Percentiles rank a stretch among this genome's conserved stretches.
These are phyloP conservation scores for Penicillium cinerascens DNA, from an alignment of 495 filamentous ascomycete genomes.

Conservation along the genomic window DNA sequence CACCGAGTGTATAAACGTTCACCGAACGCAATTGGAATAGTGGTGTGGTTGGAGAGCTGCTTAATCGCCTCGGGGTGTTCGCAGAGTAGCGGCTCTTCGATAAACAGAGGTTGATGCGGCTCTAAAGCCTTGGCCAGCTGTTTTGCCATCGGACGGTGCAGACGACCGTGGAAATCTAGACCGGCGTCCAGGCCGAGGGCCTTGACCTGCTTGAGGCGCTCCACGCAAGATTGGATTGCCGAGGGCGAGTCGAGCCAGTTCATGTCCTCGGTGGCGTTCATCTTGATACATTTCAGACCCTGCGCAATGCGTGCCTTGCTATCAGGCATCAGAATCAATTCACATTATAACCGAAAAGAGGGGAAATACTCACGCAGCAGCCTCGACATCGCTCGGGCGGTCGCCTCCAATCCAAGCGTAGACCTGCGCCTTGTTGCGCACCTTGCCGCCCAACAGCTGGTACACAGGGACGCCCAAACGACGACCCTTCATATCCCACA, in stretches of 20 bases:
- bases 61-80: constrained; percentile 72
- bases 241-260: constrained; percentile 77
- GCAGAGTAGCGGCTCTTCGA: constrained; percentile 73
- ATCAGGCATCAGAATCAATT: background rate
- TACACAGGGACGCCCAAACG: constrained; percentile 66
- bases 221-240: constrained; percentile 59
- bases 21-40: constrained; percentile 70
- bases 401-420: constrained; percentile 90
- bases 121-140: constrained; percentile 72
- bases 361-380: constrained; percentile 41
- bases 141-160: constrained; percentile 81
- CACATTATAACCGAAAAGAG: no score
- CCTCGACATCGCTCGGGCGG: constrained; percentile 66
- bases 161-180: constrained; percentile 75
- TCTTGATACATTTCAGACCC: constrained; percentile 73
- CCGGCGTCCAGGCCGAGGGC: constrained; percentile 68
- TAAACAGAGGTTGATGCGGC: constrained; percentile 69
- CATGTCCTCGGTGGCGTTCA: constrained; percentile 80
- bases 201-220: constrained; percentile 68
- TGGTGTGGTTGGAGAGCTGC: constrained; percentile 58
- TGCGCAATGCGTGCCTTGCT: constrained; percentile 62
- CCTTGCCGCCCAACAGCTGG: constrained; percentile 72
- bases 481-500: constrained; percentile 73
- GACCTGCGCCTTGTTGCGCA: constrained; percentile 68
- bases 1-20: constrained; percentile 72